Conservation (phyloP, 768 basidiomycete genomes). For the Panaeolus papilionaceus region DNA sequence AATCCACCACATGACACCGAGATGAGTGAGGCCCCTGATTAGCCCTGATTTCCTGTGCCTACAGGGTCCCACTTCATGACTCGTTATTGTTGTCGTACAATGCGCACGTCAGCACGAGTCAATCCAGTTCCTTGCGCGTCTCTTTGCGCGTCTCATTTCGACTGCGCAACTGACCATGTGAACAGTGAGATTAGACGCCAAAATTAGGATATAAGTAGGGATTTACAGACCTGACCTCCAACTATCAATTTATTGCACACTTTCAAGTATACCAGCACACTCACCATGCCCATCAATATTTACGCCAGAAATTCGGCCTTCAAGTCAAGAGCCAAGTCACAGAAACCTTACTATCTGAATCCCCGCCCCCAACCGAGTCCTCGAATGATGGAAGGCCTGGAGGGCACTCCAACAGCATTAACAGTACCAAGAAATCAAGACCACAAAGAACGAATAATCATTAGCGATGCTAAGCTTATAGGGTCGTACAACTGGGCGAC, state of each 20-base stretch:
- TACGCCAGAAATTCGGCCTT: background rate
- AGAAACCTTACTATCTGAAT: background rate
- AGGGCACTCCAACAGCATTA: background rate
- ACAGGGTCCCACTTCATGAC: too few relatives aligned
- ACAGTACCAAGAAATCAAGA: background rate
- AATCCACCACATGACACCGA: too few relatives aligned
- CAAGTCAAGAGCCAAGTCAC: background rate
- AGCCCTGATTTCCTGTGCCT: too few relatives aligned
- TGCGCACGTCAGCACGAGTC: too few relatives aligned
- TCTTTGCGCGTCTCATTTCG: too few relatives aligned
- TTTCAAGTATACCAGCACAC: background rate
- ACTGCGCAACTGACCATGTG: too few relatives aligned
- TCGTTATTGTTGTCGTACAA: too few relatives aligned
- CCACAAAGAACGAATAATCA: background rate
- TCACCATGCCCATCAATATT: background rate
- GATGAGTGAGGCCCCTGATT: too few relatives aligned
- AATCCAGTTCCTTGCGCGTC: too few relatives aligned
- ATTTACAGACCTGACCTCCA: too few relatives aligned
- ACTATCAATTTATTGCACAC: background rate
- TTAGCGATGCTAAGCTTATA: conserved; percentile 15
- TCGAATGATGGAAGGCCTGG: background rate
- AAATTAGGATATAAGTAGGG: background rate
- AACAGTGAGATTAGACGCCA: background rate
- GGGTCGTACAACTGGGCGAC: conserved; percentile 23
- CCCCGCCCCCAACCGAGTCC: background rate